These are phyloP conservation scores for Selaginella moellendorffii DNA, from an alignment of 75 land plant genomes.

Conservation along the genomic window DNA sequence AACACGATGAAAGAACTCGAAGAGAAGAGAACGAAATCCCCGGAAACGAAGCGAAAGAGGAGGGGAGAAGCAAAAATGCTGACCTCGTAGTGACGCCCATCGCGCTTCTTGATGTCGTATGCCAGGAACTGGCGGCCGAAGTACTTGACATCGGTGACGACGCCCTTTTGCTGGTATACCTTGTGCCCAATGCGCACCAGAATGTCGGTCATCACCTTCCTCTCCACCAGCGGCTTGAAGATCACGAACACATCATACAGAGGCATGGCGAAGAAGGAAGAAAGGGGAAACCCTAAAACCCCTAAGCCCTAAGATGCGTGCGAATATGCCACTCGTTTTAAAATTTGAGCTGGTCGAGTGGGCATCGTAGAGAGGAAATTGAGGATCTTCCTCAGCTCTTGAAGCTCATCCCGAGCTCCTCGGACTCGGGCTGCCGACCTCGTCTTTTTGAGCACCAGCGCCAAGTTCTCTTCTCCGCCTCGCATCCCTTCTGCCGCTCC, in stretches of 20 bases:
- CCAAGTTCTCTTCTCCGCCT: no score
- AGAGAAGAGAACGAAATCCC: neutral
- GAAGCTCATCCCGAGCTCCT: no score
- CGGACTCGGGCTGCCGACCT: no score
- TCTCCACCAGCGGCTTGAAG: conserved; percentile 52
- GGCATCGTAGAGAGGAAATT: no score
- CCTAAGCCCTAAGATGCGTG: no score
- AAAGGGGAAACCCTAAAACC: no score
- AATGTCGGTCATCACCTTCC: conserved; percentile 39
- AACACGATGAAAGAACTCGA: neutral
- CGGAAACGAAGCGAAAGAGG: neutral
- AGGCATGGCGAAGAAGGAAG: no score
- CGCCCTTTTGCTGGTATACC: conserved; percentile 53
- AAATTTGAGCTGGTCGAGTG: no score
- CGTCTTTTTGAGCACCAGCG: no score
- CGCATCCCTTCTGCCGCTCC: no score
- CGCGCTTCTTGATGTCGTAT: conserved; percentile 80
- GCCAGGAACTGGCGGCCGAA: conserved; percentile 62
- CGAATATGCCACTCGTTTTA: no score
- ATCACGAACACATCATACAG: conserved; percentile 80
- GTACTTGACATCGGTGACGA: conserved; percentile 65
- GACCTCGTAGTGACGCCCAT: conserved; percentile 78
- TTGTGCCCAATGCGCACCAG: conserved; percentile 43
- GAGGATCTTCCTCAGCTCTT: no score
- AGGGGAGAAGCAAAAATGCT: neutral